These are phyloP conservation scores for Umbelopsis sp. DNA, from an alignment of 371 early-diverging fungal species.

Conservation along the genomic window DNA sequence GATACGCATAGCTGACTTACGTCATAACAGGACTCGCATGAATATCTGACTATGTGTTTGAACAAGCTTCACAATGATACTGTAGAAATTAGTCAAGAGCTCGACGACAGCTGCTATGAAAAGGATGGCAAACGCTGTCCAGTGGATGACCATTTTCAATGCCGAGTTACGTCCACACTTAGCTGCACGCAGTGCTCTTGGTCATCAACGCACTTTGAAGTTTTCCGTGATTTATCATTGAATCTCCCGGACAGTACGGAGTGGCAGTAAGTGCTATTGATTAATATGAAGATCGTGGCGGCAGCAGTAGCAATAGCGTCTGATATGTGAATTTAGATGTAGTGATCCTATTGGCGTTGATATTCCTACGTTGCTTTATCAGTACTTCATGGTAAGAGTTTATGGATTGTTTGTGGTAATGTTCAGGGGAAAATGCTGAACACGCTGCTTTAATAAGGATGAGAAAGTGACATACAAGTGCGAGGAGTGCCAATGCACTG, in stretches of 20 bases:
- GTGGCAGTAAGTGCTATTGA: not conserved
- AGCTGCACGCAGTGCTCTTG: constrained; percentile 15
- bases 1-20: not conserved
- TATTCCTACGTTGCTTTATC: not conserved
- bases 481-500: constrained; percentile 12
- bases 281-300: not conserved
- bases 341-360: constrained; percentile 1
- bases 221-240: constrained; percentile 12
- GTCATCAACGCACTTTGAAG: constrained; percentile 5
- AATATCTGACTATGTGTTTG: constrained; percentile 10
- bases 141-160: constrained; percentile 11
- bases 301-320: not conserved
- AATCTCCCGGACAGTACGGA: constrained; percentile 1
- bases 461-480: constrained; percentile 19
- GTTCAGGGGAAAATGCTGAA: not conserved
- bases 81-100: not conserved
- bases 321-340: not conserved
- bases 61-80: constrained; percentile 7
- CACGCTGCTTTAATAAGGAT: not conserved
- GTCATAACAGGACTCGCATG: constrained; percentile 7
- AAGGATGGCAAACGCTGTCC: not conserved
- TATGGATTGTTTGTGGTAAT: not conserved
- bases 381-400: constrained; percentile 11
- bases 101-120: not conserved
- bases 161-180: not conserved